Evolutionary conservation across 108 stramenopile species (phyloP), one percentile per base, ranked within the genome.

Genomic region (Chaetoceros muelleri): DNA sequence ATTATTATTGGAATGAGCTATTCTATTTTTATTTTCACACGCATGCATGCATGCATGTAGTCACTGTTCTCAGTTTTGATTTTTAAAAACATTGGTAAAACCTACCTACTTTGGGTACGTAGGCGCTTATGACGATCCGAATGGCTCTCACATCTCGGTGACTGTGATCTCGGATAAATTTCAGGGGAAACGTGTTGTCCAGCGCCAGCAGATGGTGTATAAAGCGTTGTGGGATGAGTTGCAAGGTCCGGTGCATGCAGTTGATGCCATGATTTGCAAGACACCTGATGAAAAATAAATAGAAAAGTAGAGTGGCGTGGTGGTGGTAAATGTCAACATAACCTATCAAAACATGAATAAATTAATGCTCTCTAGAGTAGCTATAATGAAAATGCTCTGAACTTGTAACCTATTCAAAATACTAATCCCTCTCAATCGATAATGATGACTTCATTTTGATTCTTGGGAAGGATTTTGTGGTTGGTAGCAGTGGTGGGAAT

Each of bases 181-280:
- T 66, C 79, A 80, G 46, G 90, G 94, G 22, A 92, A 92, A 59
- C 62, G 85, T 40, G 59, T 82, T 5, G 82, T 95, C 1, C 88
- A 92, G 60, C 70, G 94, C 47, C 90, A 92, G 58, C 90, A 92
- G 49, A 66, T 95, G 24, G 90, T 95, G 7, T 95, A 92, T 76
- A 95, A 95, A 73, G 94, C 94, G 17, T 74, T 95, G 30, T 95
- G 94, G 94, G 88, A 95, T 58, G 94, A 95, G 53, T 54, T 94
- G 53, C 62, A 88, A 48, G 90, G 90, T 3, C 71, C 90, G 0
- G 86, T 95, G 16, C 94, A 95, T 69, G 94, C 94, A 0, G 94
- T 95, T 17, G 94, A 95, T 66, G 62, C 77, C 5, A 90, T 95
- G 90, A 61, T 90, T 60, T 91, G 90, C 68, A 91, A 87, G 65